Conservation (phyloP, 805 yeast species). For the Dipodascus albidus region DNA sequence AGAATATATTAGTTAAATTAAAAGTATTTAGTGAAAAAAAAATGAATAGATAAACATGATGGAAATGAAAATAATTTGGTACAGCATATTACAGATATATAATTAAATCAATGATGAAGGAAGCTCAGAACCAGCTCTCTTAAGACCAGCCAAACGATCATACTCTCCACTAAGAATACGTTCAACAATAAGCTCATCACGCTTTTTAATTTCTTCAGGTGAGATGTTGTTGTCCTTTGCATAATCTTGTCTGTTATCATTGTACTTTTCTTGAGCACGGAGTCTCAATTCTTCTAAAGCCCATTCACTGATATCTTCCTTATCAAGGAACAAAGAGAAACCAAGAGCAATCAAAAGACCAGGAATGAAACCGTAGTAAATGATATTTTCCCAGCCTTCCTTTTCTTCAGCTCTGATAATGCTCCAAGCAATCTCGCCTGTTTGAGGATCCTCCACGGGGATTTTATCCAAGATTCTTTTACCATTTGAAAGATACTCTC, state of each 20-base stretch:
- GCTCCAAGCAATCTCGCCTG: conserved; percentile 73
- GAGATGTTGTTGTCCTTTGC: conserved; percentile 29
- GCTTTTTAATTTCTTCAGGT: conserved; percentile 47
- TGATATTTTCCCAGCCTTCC: conserved; percentile 79
- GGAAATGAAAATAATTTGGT: not conserved
- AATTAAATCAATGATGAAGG: conserved; percentile 24
- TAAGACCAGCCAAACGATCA: conserved; percentile 38
- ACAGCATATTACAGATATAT: not conserved
- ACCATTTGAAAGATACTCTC: conserved; percentile 39
- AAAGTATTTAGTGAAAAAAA: no score
- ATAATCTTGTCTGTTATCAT: conserved; percentile 37
- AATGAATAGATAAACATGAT: no score
- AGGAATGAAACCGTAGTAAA: conserved; percentile 65
- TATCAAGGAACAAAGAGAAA: conserved; percentile 38
- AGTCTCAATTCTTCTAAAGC: conserved; percentile 71
- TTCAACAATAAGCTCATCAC: conserved; percentile 71
- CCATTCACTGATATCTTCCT: conserved; percentile 55
- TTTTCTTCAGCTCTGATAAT: conserved; percentile 61
- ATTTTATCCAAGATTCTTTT: conserved; percentile 70
- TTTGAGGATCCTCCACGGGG: conserved; percentile 67
- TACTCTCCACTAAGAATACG: conserved; percentile 77
- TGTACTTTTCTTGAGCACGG: conserved; percentile 59
- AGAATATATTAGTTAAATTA: no score
- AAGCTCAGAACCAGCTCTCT: conserved; percentile 25
- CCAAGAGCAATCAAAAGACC: conserved; percentile 47